phyloP scores from a whole-genome alignment of 495 filamentous ascomycete species.

The Penicillium lagena region DNA sequence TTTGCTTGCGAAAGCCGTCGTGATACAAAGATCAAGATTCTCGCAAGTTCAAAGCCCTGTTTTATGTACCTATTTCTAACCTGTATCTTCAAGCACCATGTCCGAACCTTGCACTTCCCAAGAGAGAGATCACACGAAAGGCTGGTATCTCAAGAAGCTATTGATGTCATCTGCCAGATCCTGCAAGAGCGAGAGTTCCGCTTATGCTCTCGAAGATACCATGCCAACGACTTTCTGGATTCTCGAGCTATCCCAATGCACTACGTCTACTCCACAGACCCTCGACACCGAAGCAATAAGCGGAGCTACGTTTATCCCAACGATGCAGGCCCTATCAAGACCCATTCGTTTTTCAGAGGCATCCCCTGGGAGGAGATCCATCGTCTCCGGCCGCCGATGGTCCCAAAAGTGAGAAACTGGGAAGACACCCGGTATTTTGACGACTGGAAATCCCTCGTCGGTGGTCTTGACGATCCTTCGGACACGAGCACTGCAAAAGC shows the following conservation, averaged over 20 bases:
- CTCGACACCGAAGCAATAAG: slow-evolving; percentile 24
- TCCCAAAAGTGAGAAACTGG: slow-evolving; percentile 60
- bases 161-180: slow-evolving; percentile 68
- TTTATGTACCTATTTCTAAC: neutral
- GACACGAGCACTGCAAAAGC: slow-evolving; percentile 4
- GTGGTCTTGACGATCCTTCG: slow-evolving; percentile 36
- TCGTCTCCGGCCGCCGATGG: slow-evolving; percentile 61
- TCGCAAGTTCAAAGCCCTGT: slow-evolving; percentile 44
- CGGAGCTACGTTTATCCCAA: slow-evolving; percentile 67
- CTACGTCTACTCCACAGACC: slow-evolving; percentile 26
- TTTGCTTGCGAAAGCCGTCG: slow-evolving; percentile 78
- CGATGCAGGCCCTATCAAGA: slow-evolving; percentile 73
- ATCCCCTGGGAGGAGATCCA: slow-evolving; percentile 67
- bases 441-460: slow-evolving; percentile 65
- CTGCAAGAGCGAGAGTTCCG: slow-evolving; percentile 72
- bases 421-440: slow-evolving; percentile 92
- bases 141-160: slow-evolving; percentile 54
- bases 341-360: slow-evolving; percentile 65
- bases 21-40: slow-evolving; percentile 73
- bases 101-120: slow-evolving; percentile 56
- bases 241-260: slow-evolving; percentile 25
- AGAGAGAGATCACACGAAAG: slow-evolving; percentile 40
- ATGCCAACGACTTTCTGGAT: slow-evolving; percentile 48
- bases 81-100: slow-evolving; percentile 33
- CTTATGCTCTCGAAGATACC: slow-evolving; percentile 67